A percentile compares a stretch with the other conserved stretches of the same genome.
phyloP scores from a whole-genome alignment of 2,329 filamentous ascomycete species.

The Orbilia quercus region DNA sequence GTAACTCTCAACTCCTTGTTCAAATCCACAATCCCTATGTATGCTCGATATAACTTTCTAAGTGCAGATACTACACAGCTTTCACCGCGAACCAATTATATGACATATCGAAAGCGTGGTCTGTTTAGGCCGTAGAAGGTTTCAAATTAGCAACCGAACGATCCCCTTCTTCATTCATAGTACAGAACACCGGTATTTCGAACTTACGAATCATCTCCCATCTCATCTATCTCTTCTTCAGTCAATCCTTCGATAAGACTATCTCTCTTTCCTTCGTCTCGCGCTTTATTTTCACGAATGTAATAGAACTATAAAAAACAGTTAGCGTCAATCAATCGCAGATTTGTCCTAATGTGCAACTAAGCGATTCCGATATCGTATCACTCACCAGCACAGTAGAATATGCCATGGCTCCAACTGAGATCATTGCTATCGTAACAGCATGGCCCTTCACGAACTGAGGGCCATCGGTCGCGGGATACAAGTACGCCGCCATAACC shows the following conservation, averaged over 20 bases:
- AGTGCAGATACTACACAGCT: too few species aligned
- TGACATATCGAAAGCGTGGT: slow-evolving; percentile 49
- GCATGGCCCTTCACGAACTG: slow-evolving; percentile 73
- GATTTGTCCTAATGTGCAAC: too few species aligned
- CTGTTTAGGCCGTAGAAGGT: slow-evolving; percentile 2
- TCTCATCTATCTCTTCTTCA: slow-evolving; percentile 64
- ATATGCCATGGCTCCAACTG: slow-evolving; percentile 68
- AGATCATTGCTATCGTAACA: slow-evolving; percentile 71
- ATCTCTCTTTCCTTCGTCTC: slow-evolving; percentile 63
- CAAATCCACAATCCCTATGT: too few species aligned
- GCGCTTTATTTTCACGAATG: slow-evolving; percentile 61
- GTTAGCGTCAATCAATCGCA: not conserved
- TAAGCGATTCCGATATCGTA: too few species aligned
- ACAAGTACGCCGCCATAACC: slow-evolving; percentile 78
- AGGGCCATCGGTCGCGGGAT: slow-evolving; percentile 66
- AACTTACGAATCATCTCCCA: slow-evolving; percentile 64
- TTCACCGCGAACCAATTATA: too few species aligned
- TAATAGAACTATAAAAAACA: slow-evolving; percentile 51
- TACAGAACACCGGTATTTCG: not conserved
- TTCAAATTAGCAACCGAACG: not conserved
- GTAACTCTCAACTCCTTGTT: too few species aligned
- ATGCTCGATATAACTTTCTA: too few species aligned
- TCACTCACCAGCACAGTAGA: slow-evolving; percentile 66
- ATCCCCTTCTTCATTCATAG: not conserved
- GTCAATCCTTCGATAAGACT: slow-evolving; percentile 64